phyloP scores from a whole-genome alignment of 306 rosid genomes.

The Fragaria vesca region DNA sequence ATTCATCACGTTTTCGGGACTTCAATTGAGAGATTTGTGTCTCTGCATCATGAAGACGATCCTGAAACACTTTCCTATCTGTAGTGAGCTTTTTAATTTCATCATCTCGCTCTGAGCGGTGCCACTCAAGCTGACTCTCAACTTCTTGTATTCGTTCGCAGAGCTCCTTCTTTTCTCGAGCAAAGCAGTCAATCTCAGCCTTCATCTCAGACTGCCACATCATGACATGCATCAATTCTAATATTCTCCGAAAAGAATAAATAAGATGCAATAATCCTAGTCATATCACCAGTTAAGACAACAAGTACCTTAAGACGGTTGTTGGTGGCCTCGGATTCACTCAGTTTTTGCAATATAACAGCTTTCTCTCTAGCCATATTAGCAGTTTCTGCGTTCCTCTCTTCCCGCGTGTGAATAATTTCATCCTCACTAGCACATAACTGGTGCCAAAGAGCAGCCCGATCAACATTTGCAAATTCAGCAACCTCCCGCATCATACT shows the following conservation, averaged over 20 bases:
- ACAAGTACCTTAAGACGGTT: conserved; percentile 84
- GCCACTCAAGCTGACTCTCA: conserved; percentile 99
- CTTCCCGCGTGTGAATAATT: conserved; percentile 65
- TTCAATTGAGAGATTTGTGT: conserved; percentile 80
- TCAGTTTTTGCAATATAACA: conserved; percentile 59
- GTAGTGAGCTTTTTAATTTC: conserved; percentile 61
- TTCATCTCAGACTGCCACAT: conserved; percentile 89
- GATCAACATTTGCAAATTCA: conserved; percentile 86
- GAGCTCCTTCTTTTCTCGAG: conserved; percentile 89
- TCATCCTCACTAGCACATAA: conserved; percentile 94
- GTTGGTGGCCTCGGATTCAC: conserved; percentile 75
- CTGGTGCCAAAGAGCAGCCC: conserved; percentile 98
- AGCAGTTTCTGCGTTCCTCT: conserved; percentile 68
- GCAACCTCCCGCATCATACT: conserved; percentile 94
- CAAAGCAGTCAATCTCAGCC: conserved; percentile 77
- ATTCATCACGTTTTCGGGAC: conserved; percentile 91
- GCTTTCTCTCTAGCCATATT: conserved; percentile 65
- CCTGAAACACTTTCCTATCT: conserved; percentile 89
- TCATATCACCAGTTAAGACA: conserved; percentile 44
- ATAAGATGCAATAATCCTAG: conserved; percentile 39
- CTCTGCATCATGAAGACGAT: conserved; percentile 91
- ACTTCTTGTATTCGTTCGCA: conserved; percentile 73
- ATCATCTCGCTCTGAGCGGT: conserved; percentile 93
- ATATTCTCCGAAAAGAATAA: conserved; percentile 37
- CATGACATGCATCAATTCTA: conserved; percentile 43